A percentile compares a stretch with the other conserved stretches of the same genome.
Evolutionary conservation across 2,329 filamentous ascomycete species (phyloP).

Genomic region (Venturia asperata): DNA sequence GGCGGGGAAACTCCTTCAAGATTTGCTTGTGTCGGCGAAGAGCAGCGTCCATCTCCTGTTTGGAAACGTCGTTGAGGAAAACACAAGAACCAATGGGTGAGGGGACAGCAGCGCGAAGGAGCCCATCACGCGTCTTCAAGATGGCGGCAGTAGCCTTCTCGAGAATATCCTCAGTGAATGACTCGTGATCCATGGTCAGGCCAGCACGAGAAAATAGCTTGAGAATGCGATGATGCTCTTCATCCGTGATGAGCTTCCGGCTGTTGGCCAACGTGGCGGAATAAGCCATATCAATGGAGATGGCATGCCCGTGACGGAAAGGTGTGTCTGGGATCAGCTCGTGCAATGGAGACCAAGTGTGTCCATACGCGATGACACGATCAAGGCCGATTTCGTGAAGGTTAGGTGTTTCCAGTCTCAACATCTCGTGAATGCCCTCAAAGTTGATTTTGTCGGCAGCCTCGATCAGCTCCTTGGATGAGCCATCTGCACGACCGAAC

Average conservation of each 20-base stretch:
- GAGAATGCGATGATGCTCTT: constrained; percentile 56
- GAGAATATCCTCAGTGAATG: constrained; percentile 60
- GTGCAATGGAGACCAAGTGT: constrained; percentile 67
- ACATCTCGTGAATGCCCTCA: constrained; percentile 65
- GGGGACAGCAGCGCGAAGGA: constrained; percentile 61
- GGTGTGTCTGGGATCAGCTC: constrained; percentile 63
- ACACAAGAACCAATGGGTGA: constrained; percentile 58
- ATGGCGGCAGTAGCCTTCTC: constrained; percentile 62
- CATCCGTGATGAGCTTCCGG: constrained; percentile 53
- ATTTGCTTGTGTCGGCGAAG: constrained; percentile 57
- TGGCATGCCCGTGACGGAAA: constrained; percentile 65
- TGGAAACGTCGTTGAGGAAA: constrained; percentile 61
- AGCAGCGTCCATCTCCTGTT: constrained; percentile 55
- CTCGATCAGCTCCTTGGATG: constrained; percentile 48
- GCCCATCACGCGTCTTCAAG: constrained; percentile 62
- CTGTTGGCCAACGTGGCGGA: constrained; percentile 60
- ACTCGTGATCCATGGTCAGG: constrained; percentile 62
- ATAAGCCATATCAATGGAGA: constrained; percentile 70
- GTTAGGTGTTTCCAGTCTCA: constrained; percentile 66
- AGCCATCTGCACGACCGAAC: constrained; percentile 56
- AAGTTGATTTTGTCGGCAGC: constrained; percentile 61
- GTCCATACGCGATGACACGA: constrained; percentile 65
- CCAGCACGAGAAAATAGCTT: constrained; percentile 63
- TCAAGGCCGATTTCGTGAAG: constrained; percentile 66
- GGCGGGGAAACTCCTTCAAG: constrained; percentile 55